Conservation (phyloP, 331 rosid species). For the Pyrus hybrid region DNA sequence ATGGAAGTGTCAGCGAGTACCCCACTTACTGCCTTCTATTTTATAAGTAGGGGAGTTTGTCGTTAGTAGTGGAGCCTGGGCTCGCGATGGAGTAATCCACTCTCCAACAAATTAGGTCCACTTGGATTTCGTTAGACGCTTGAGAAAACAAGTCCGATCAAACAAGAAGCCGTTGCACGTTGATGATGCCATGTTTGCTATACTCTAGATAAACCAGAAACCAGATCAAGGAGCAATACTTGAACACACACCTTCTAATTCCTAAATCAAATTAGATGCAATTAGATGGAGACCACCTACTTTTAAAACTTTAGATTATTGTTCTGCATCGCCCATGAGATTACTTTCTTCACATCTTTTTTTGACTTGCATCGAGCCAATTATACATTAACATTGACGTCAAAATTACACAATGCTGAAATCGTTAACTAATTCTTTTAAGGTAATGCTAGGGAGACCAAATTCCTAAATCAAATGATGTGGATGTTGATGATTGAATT, state of each 20-base stretch:
- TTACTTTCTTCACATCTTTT: too few species aligned
- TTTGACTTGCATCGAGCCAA: too few species aligned
- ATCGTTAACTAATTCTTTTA: too few species aligned
- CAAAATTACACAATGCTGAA: too few species aligned
- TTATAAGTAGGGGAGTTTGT: not conserved
- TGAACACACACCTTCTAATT: not conserved
- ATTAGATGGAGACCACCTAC: too few species aligned
- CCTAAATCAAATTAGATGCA: too few species aligned
- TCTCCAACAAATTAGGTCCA: not conserved
- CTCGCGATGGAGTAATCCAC: not conserved
- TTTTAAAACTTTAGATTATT: too few species aligned
- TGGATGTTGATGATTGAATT: too few species aligned
- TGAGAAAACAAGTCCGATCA: not conserved
- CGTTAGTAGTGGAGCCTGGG: not conserved
- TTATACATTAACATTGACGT: too few species aligned
- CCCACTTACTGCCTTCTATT: not conserved
- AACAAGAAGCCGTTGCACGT: not conserved
- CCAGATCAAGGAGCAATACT: not conserved
- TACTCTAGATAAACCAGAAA: not conserved
- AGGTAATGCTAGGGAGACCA: too few species aligned
- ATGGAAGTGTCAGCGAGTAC: not conserved
- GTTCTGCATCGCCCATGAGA: too few species aligned
- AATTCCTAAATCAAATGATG: too few species aligned
- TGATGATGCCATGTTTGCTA: not conserved
- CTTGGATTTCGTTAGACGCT: not conserved